phyloP scores from a whole-genome alignment of 192 early-diverging fungal species.

The Globomyces pollinis-pini region DNA sequence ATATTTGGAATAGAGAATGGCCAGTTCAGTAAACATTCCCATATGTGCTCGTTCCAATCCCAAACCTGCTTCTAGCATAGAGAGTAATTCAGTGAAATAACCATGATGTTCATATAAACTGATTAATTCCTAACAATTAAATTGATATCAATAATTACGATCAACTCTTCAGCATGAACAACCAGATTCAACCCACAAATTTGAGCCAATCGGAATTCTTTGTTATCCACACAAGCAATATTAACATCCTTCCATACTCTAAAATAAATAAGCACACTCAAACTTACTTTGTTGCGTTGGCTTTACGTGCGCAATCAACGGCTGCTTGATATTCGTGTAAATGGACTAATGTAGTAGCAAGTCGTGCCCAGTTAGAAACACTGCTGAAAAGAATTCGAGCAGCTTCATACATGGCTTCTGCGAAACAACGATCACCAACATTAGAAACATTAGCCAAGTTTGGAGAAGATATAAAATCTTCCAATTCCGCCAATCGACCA shows the following conservation, averaged over 20 bases:
- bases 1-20: conserved; percentile 96
- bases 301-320: conserved; percentile 98
- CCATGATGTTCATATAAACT: conserved; percentile 81
- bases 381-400: conserved; percentile 91
- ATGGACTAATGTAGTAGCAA: conserved; percentile 93
- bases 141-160: conserved; percentile 25
- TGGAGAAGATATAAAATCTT: conserved; percentile 86
- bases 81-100: conserved; percentile 84
- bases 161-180: conserved; percentile 96
- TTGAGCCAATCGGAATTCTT: conserved; percentile 95
- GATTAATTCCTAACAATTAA: conserved; percentile 36
- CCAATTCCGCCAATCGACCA: conserved; percentile 78
- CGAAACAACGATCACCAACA: conserved; percentile 94
- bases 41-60: conserved; percentile 98
- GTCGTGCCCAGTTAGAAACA: conserved; percentile 95
- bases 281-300: conserved; percentile 94
- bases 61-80: conserved; percentile 85
- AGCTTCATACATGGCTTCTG: conserved; percentile 82
- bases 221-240: conserved; percentile 86
- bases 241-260: conserved; percentile 99
- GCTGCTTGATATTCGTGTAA: conserved; percentile 92
- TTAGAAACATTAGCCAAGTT: conserved; percentile 91
- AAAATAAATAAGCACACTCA: no score
- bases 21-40: conserved; percentile 99
- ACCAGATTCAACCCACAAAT: conserved; percentile 96